phyloP scores from a whole-genome alignment of 805 yeast species.

The Kuraishia cidri region DNA sequence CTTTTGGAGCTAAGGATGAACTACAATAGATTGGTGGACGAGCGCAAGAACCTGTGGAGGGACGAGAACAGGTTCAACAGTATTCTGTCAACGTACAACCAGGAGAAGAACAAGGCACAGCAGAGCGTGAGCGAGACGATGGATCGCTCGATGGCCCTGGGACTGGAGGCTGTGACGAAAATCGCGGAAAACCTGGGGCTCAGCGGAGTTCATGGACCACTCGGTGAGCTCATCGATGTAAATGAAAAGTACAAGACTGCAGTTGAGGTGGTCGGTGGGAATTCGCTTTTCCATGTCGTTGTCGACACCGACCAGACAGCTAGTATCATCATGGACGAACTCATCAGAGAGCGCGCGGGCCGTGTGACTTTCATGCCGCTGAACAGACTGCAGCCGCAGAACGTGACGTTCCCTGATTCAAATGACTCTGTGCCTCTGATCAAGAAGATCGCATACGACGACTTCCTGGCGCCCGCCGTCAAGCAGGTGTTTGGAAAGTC shows the following conservation, averaged over 20 bases:
- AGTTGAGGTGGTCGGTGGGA: conserved; percentile 85
- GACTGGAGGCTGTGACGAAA: conserved; percentile 60
- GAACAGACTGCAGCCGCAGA: conserved; percentile 45
- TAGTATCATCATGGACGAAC: conserved; percentile 64
- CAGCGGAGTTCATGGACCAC: conserved; percentile 67
- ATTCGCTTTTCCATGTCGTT: conserved; percentile 76
- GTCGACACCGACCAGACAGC: conserved; percentile 88
- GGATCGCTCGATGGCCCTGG: conserved; percentile 62
- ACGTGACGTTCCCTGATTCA: conserved; percentile 48
- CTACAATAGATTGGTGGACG: conserved; percentile 43
- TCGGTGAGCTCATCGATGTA: conserved; percentile 77
- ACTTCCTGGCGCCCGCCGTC: conserved; percentile 54
- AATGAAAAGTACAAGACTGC: conserved; percentile 80
- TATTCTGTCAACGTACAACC: conserved; percentile 41
- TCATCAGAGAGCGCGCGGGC: conserved; percentile 63
- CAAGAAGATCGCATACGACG: conserved; percentile 58
- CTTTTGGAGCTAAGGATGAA: conserved; percentile 22
- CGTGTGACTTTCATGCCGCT: conserved; percentile 89
- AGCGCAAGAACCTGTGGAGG: conserved; percentile 71
- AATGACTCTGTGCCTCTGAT: conserved; percentile 71
- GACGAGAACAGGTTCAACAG: conserved; percentile 59
- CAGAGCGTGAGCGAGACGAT: conserved; percentile 61
- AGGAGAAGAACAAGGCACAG: conserved; percentile 48
- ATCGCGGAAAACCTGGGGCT: conserved; percentile 54
- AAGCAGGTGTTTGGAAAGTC: conserved; percentile 76